These are phyloP conservation scores for Aspergillus diversus DNA, from an alignment of 495 filamentous ascomycete species.

Conservation along the genomic window DNA sequence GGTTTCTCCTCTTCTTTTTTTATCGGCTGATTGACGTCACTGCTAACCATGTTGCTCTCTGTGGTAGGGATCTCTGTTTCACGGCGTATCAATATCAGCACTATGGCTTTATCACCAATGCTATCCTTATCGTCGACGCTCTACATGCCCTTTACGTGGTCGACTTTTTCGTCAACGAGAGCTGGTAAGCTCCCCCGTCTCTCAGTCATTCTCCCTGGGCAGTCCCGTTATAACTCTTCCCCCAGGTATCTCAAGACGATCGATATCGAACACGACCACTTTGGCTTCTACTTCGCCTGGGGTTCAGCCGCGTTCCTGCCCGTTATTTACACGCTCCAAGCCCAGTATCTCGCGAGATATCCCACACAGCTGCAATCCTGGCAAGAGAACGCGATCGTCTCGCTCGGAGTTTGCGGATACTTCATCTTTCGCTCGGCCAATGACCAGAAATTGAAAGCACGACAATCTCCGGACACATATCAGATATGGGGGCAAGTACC, in stretches of 20 bases:
- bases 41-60: neutral
- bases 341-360: slow-evolving; percentile 50
- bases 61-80: slow-evolving; percentile 47
- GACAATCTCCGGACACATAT: slow-evolving; percentile 44
- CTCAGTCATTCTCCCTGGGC: neutral
- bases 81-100: slow-evolving; percentile 50
- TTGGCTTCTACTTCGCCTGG: slow-evolving; percentile 56
- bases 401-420: slow-evolving; percentile 45
- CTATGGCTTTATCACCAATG: slow-evolving; percentile 47
- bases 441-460: slow-evolving; percentile 51
- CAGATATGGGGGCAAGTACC: slow-evolving; percentile 47
- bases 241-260: slow-evolving; percentile 52
- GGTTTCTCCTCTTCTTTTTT: neutral
- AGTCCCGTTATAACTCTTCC: neutral
- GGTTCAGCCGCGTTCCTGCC: slow-evolving; percentile 51
- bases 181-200: slow-evolving; percentile 1
- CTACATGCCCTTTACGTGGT: slow-evolving; percentile 52
- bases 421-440: slow-evolving; percentile 50
- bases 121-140: slow-evolving; percentile 47
- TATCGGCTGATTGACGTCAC: too few species aligned
- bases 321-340: slow-evolving; percentile 52
- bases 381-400: slow-evolving; percentile 32
- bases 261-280: slow-evolving; percentile 56
- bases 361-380: slow-evolving; percentile 38
- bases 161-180: slow-evolving; percentile 57